Base-by-base conservation (phyloP, 2,329 filamentous ascomycete species). In the Penicillium sp. region DNA sequence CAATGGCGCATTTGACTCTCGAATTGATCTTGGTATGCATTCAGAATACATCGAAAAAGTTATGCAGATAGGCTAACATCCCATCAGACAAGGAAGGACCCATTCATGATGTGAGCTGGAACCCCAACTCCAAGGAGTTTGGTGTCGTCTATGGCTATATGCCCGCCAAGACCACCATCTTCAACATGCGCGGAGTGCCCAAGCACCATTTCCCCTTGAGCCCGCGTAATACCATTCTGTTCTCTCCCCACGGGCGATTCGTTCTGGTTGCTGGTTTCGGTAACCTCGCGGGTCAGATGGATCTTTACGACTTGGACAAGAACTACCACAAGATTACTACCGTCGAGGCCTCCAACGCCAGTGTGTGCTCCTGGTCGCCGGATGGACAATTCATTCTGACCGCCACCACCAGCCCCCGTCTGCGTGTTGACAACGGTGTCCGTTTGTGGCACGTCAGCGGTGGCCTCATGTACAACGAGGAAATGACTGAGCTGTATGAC, bases 111-210 rank as follows among this genome's bases (percentile, higher is more conserved):
- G 93, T 99, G 44, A 87, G 90, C n/a, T 99, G 95, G 95, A 97
- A 92, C 46, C 93, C 95, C 48, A 98, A 95, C 77, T 96, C 92
- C 67, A 96, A 92, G 80, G 93, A 98, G 77, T 99, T 99, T 71
- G 93, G 92, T 72, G 95, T 99, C 31, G 88, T 97, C 16, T 99
- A 99, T 73, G 95, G 95, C 60, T 98, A 91, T 77, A 98, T 97
- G 92, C 95, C 95, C n/a, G 91, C 95, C 55, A 98, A 98, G 83
- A 95, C 93, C 3, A 97, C 93, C 66, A 95, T 99, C 66, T 99
- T 98, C 85, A 97, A 97, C 76, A 86, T 89, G 68, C 88, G 91
- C 62, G 95, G 91, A 61, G 85, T 92, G 58, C 83, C 89, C 21
- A 89, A 89, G 57, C 91, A 97, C 77, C 91, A 84, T 58, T 97